Evolutionary conservation across 306 rosid species (phyloP).

Genomic region (Dalbergia cultrata): DNA sequence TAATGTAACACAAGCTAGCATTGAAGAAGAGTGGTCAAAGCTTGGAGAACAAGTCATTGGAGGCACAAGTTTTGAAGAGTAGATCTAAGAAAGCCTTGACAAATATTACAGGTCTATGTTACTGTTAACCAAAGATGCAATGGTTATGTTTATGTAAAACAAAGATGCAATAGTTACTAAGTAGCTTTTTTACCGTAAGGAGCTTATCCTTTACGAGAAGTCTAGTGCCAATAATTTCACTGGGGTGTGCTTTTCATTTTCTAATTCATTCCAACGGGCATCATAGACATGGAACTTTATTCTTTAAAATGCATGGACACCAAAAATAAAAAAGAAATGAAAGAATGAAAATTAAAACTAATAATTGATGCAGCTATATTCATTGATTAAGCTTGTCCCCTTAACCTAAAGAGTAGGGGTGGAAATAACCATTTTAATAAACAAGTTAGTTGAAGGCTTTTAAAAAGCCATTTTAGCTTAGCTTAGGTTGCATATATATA

Average conservation of each 20-base stretch:
- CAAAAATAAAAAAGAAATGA: no score
- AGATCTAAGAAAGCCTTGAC: neutral
- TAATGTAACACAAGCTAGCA: slow-evolving; percentile 25
- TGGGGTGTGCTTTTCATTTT: neutral
- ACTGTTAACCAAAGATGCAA: neutral
- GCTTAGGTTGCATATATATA: no score
- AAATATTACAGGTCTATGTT: neutral
- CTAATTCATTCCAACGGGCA: neutral
- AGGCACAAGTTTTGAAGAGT: slow-evolving; percentile 16
- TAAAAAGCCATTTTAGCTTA: no score
- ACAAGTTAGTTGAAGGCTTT: no score
- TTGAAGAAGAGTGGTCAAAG: slow-evolving; percentile 41
- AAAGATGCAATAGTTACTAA: neutral
- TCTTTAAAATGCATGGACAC: neutral
- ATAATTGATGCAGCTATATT: neutral
- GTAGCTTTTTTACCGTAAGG: no score
- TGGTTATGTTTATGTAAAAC: neutral
- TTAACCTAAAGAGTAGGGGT: neutral
- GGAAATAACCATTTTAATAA: no score
- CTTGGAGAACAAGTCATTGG: slow-evolving; percentile 30
- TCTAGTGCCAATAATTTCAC: no score
- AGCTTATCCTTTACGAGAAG: no score
- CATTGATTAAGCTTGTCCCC: neutral
- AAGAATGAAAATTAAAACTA: no score
- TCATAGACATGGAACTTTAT: no score